A percentile compares a stretch with the other conserved stretches of the same genome.
Conservation (phyloP, 2,329 filamentous ascomycete species). For the Ophiostoma populinum region DNA sequence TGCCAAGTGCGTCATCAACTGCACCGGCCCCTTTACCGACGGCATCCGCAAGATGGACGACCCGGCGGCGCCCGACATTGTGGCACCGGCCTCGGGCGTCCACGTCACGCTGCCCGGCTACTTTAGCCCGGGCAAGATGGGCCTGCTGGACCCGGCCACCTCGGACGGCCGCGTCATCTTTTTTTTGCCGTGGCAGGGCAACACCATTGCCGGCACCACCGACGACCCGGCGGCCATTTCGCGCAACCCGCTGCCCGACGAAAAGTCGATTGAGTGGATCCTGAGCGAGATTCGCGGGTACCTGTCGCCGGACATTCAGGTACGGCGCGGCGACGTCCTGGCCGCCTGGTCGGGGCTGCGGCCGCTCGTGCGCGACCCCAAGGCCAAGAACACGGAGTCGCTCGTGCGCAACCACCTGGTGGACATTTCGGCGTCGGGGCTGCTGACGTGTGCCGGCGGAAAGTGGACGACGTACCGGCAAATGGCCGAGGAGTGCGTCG, state of each 20-base stretch:
- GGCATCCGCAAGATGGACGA: conserved; percentile 69
- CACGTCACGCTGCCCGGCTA: conserved; percentile 70
- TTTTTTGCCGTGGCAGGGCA: conserved; percentile 73
- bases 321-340: conserved; percentile 58
- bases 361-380: conserved; percentile 63
- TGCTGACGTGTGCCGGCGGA: conserved; percentile 65
- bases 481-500: conserved; percentile 74
- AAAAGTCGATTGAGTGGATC: conserved; percentile 70
- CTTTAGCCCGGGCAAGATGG: conserved; percentile 65
- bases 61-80: conserved; percentile 50
- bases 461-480: conserved; percentile 84
- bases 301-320: conserved; percentile 56
- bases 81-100: conserved; percentile 63
- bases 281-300: conserved; percentile 62
- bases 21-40: conserved; percentile 68
- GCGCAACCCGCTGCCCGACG: conserved; percentile 52
- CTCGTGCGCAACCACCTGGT: conserved; percentile 69
- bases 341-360: conserved; percentile 66
- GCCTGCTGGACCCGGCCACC: conserved; percentile 62
- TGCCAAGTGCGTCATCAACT: conserved; percentile 69
- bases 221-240: conserved; percentile 55
- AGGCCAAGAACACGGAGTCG: conserved; percentile 66
- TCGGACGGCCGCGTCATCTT: conserved; percentile 79
- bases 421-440: conserved; percentile 53
- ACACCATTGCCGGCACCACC: conserved; percentile 71